Percentiles rank a stretch among this genome's conserved stretches.
phyloP scores from a whole-genome alignment of 129 eudicot species.

The Helichrysum umbraculigerum region DNA sequence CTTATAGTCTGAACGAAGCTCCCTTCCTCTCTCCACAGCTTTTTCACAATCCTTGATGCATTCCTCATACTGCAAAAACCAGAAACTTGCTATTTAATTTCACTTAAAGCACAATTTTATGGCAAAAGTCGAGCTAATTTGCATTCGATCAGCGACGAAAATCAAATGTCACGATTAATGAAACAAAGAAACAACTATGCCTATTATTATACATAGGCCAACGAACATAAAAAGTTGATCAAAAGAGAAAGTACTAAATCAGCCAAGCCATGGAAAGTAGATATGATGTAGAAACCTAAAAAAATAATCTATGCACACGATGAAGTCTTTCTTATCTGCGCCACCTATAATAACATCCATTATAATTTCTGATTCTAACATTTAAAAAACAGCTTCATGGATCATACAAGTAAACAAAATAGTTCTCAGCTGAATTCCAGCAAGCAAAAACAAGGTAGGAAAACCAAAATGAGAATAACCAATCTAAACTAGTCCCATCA shows the following conservation, averaged over 20 bases:
- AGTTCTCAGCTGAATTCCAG: no score
- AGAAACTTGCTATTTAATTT: not conserved
- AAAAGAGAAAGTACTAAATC: not conserved
- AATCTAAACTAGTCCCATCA: no score
- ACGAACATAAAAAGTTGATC: not conserved
- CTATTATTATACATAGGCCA: not conserved
- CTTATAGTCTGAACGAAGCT: conserved; percentile 87
- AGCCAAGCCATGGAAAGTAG: not conserved
- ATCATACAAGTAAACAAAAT: not conserved
- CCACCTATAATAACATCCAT: not conserved
- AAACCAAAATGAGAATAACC: no score
- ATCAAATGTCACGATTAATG: not conserved
- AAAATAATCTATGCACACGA: not conserved
- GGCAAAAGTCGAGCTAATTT: not conserved
- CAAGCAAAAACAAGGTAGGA: no score
- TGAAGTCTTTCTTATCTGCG: not conserved
- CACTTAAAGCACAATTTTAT: not conserved
- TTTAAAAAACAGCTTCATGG: not conserved
- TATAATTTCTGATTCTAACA: not conserved
- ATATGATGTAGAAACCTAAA: not conserved
- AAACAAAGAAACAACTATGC: not conserved
- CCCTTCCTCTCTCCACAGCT: conserved; percentile 98
- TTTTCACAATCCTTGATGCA: conserved; percentile 92
- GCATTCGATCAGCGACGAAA: not conserved
- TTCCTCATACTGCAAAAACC: conserved; percentile 71